These are phyloP conservation scores for Fermentozyma sake DNA, from an alignment of 1,139 yeast genomes.

Conservation along the genomic window DNA sequence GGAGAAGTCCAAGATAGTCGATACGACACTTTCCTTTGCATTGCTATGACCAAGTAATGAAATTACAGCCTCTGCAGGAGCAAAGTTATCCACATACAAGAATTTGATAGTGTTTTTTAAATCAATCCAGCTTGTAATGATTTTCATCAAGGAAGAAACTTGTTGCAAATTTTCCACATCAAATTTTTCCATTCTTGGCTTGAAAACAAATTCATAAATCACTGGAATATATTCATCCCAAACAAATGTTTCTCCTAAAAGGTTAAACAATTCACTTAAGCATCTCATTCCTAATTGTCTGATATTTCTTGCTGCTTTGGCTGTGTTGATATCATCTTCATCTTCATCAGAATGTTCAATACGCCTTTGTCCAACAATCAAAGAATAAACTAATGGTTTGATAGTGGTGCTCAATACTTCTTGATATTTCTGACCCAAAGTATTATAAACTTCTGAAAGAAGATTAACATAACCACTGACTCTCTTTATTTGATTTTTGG, in stretches of 20 bases:
- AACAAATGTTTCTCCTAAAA: constrained; percentile 40
- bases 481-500: constrained; percentile 39
- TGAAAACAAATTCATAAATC: constrained; percentile 53
- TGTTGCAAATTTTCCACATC: constrained; percentile 77
- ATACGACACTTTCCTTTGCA: constrained; percentile 66
- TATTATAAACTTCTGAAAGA: constrained; percentile 56
- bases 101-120: constrained; percentile 46
- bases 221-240: constrained; percentile 56
- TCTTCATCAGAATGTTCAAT: constrained; percentile 20
- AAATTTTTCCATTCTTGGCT: constrained; percentile 63
- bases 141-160: constrained; percentile 69
- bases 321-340: constrained; percentile 20
- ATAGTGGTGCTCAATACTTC: constrained; percentile 49
- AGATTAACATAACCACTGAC: constrained; percentile 71
- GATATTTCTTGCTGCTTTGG: constrained; percentile 47
- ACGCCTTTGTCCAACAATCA: constrained; percentile 51
- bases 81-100: constrained; percentile 51
- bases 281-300: constrained; percentile 62
- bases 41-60: constrained; percentile 48
- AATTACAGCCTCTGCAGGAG: constrained; percentile 54
- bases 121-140: constrained; percentile 64
- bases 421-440: constrained; percentile 58
- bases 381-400: constrained; percentile 56
- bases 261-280: constrained; percentile 46
- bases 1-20: constrained; percentile 54